These are phyloP conservation scores for Saksenaea vasiformis DNA, from an alignment of 371 early-diverging fungal genomes.

Conservation along the genomic window DNA sequence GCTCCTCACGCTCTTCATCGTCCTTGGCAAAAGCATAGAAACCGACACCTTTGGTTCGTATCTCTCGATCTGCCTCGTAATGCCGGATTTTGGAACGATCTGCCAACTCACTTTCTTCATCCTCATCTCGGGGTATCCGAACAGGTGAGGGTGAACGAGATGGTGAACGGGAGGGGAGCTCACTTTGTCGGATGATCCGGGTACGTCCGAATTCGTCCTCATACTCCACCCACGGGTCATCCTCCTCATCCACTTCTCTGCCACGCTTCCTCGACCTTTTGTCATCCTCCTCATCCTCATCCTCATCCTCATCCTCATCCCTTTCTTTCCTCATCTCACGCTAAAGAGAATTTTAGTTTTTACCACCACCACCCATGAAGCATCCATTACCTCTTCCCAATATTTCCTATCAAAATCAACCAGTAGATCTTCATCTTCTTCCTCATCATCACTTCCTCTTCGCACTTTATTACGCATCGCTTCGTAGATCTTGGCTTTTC, in stretches of 20 bases:
- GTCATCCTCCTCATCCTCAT: constrained; percentile 9
- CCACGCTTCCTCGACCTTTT: constrained; percentile 2
- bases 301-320: background rate
- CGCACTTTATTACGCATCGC: constrained; percentile 40
- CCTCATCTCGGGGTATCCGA: constrained; percentile 10
- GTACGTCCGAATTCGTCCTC: constrained; percentile 82
- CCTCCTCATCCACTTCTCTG: constrained; percentile 21
- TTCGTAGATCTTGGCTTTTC: constrained; percentile 70
- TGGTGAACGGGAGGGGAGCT: constrained; percentile 33
- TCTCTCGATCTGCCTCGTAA: constrained; percentile 63
- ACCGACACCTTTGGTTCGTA: constrained; percentile 74
- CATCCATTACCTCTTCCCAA: constrained; percentile 33
- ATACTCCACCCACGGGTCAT: constrained; percentile 81
- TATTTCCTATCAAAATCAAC: constrained; percentile 56
- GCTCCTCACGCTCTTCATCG: constrained; percentile 66
- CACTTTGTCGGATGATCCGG: constrained; percentile 67
- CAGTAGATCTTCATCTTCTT: constrained; percentile 34
- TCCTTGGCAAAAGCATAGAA: constrained; percentile 74
- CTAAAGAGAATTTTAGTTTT: constrained; percentile 18
- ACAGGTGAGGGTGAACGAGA: constrained; percentile 15
- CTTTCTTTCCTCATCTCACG: constrained; percentile 6
- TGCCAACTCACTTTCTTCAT: constrained; percentile 21
- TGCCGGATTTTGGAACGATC: constrained; percentile 37
- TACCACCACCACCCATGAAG: constrained; percentile 6
- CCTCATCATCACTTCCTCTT: constrained; percentile 22